phyloP scores from a whole-genome alignment of 768 basidiomycete species.

The Mycena epipterygia region DNA sequence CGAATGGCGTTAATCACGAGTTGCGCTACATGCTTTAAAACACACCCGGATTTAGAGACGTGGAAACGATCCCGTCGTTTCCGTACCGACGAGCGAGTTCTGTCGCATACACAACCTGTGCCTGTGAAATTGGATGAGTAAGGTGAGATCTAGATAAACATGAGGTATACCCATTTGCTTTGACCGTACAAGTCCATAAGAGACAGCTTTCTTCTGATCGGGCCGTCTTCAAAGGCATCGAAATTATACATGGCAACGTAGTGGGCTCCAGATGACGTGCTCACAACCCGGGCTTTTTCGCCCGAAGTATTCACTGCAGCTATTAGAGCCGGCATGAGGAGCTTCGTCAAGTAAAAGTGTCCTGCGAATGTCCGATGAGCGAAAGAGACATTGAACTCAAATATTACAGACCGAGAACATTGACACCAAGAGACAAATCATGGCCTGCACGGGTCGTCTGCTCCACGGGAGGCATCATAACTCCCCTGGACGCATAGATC shows the following conservation, averaged over 20 bases:
- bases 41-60: slow-evolving; percentile 1
- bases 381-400: neutral
- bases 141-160: neutral
- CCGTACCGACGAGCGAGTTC: slow-evolving; percentile 1
- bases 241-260: slow-evolving; percentile 38
- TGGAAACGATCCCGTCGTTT: neutral
- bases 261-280: slow-evolving; percentile 38
- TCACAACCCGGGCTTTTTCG: slow-evolving; percentile 47
- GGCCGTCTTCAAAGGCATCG: slow-evolving; percentile 37
- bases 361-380: neutral
- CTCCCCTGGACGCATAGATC: slow-evolving; percentile 32
- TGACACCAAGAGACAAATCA: slow-evolving; percentile 52
- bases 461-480: slow-evolving; percentile 41
- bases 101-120: neutral
- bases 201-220: neutral
- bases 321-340: slow-evolving; percentile 41
- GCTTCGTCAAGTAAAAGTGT: slow-evolving; percentile 41
- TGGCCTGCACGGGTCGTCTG: slow-evolving; percentile 43
- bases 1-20: neutral
- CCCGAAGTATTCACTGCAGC: slow-evolving; percentile 41
- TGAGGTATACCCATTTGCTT: slow-evolving; percentile 7
- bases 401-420: slow-evolving; percentile 37
- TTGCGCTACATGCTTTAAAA: neutral
- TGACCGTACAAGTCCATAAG: slow-evolving; percentile 1
- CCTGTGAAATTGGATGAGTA: neutral